phyloP scores from a whole-genome alignment of 495 filamentous ascomycete genomes.

The Podospora tetraspora region DNA sequence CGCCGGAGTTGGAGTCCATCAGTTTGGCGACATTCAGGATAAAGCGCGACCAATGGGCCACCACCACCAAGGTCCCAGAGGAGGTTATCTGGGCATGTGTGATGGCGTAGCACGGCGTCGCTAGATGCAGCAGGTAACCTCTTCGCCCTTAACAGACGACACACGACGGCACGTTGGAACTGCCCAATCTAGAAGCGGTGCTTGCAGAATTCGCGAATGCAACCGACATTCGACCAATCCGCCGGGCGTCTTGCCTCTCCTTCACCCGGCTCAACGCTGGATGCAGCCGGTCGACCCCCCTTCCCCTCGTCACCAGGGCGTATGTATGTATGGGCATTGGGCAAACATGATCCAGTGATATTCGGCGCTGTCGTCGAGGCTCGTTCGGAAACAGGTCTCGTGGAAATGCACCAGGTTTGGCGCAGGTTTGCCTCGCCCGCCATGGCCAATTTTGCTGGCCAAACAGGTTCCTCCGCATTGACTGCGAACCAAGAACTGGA shows the following conservation, averaged over 20 bases:
- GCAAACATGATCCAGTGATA: background rate
- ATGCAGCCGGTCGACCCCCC: background rate
- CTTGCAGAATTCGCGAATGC: constrained; percentile 8
- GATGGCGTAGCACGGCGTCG: background rate
- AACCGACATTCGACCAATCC: constrained; percentile 13
- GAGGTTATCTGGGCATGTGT: background rate
- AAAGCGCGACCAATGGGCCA: background rate
- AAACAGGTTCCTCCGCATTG: background rate
- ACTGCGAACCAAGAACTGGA: background rate
- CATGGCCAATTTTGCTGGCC: background rate
- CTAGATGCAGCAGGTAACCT: constrained; percentile 7
- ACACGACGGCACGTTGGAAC: background rate
- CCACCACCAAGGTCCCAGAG: background rate
- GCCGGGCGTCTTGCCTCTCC: constrained; percentile 1
- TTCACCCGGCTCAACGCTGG: constrained; percentile 7
- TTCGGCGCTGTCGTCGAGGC: background rate
- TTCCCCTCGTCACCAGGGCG: background rate
- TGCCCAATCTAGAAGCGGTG: constrained; percentile 14
- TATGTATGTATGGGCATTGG: background rate
- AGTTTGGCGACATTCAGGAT: constrained; percentile 1
- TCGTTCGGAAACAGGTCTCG: background rate
- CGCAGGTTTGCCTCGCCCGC: background rate
- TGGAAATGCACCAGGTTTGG: background rate
- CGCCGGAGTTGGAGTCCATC: background rate
- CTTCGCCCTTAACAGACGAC: background rate